A percentile compares a stretch with the other conserved stretches of the same genome.
Evolutionary conservation across 1,284 basidiomycete genomes (phyloP).

Genomic region (Pseudomicrostroma phylloplanum): DNA sequence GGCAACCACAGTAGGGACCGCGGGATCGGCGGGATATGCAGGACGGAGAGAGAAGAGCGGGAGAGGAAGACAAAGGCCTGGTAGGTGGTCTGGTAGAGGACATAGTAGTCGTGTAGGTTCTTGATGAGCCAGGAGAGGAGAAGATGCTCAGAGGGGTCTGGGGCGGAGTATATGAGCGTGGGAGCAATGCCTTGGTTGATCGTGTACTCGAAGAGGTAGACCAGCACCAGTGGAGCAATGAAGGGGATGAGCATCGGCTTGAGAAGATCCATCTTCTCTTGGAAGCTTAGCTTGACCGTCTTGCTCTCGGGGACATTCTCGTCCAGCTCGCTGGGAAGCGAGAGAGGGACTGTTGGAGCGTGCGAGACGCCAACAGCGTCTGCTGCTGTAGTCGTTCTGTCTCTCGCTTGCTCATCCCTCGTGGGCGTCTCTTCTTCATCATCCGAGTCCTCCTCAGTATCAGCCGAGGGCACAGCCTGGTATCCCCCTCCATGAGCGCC

Average conservation of each 20-base stretch:
- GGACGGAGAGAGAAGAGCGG: slow-evolving; percentile 74
- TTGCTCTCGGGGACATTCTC: neutral
- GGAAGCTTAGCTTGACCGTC: slow-evolving; percentile 24
- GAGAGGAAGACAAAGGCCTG: slow-evolving; percentile 82
- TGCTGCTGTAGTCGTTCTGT: slow-evolving; percentile 4
- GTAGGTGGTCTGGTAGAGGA: slow-evolving; percentile 56
- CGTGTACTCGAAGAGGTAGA: slow-evolving; percentile 49
- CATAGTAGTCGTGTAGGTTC: slow-evolving; percentile 85
- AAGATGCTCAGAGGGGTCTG: slow-evolving; percentile 59
- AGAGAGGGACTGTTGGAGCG: neutral
- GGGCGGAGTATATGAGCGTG: slow-evolving; percentile 82
- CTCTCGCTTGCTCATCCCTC: neutral
- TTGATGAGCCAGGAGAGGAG: slow-evolving; percentile 71
- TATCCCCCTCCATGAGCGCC: slow-evolving; percentile 2
- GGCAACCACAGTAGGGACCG: slow-evolving; percentile 65
- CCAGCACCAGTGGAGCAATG: slow-evolving; percentile 42
- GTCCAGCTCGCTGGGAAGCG: neutral
- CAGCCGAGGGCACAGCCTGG: slow-evolving; percentile 12
- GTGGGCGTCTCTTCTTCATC: neutral
- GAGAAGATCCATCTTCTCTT: slow-evolving; percentile 41
- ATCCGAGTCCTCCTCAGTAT: slow-evolving; percentile 3
- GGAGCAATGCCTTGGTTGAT: slow-evolving; percentile 59
- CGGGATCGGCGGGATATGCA: slow-evolving; percentile 79
- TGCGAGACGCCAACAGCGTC: neutral
- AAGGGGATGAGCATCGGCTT: slow-evolving; percentile 42